These are phyloP conservation scores for Solanum infundibuliforme DNA, from an alignment of 257 asterid genomes.

Conservation along the genomic window DNA sequence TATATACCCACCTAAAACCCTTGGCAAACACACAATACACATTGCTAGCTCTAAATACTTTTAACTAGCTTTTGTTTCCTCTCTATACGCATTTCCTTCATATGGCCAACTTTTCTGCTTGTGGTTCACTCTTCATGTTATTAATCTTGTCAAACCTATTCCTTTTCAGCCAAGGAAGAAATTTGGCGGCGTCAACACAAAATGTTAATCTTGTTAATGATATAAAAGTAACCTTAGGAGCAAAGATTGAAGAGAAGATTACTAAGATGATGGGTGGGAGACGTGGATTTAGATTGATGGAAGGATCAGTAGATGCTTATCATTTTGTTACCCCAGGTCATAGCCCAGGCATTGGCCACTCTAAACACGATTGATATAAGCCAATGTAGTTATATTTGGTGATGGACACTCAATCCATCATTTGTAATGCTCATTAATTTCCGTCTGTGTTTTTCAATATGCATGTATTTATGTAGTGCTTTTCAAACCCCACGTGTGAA, in stretches of 20 bases:
- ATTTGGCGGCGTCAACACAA: neutral
- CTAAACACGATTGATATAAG: conserved; percentile 30
- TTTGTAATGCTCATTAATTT: neutral
- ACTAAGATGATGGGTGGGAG: neutral
- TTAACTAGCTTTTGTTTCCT: neutral
- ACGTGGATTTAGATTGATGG: conserved; percentile 8
- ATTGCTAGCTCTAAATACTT: neutral
- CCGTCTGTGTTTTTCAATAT: neutral
- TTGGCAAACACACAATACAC: neutral
- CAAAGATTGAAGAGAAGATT: neutral
- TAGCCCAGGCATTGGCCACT: conserved; percentile 87
- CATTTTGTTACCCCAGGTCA: conserved; percentile 57
- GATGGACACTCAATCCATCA: neutral
- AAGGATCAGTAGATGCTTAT: conserved; percentile 33
- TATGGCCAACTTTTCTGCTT: conserved; percentile 17
- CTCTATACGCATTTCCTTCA: neutral
- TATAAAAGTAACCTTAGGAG: neutral
- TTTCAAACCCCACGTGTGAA: neutral
- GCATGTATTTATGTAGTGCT: neutral
- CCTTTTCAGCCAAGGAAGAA: conserved; percentile 24
- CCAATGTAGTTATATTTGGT: neutral
- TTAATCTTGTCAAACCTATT: conserved; percentile 19
- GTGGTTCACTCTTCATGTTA: conserved; percentile 14
- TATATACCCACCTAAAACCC: conserved; percentile 15
- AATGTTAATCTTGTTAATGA: neutral